These are phyloP conservation scores for Phytophthora ohioensis DNA, from an alignment of 352 stramenopile genomes.

Conservation along the genomic window DNA sequence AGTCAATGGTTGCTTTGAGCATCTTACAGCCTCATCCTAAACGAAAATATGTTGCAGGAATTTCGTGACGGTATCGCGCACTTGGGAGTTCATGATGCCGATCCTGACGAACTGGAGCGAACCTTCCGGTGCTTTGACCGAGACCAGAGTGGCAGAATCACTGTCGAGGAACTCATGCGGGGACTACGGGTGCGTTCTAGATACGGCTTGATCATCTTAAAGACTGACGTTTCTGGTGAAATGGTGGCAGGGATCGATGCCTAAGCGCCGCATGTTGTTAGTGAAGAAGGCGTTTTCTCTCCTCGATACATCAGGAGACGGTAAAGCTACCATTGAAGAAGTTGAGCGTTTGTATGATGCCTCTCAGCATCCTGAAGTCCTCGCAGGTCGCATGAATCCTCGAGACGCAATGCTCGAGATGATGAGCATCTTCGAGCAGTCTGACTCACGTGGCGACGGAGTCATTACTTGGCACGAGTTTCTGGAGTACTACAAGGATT, in stretches of 20 bases:
- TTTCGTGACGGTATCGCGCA: conserved; percentile 65
- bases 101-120: conserved; percentile 54
- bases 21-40: not conserved
- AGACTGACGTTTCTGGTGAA: conserved; percentile 1
- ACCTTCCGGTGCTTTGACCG: conserved; percentile 84
- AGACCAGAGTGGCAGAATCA: conserved; percentile 86
- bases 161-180: conserved; percentile 90
- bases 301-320: conserved; percentile 75
- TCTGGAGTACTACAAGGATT: conserved; percentile 91
- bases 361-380: conserved; percentile 84
- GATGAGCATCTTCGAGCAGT: conserved; percentile 77
- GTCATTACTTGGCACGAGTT: conserved; percentile 88
- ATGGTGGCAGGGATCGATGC: conserved; percentile 67
- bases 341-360: conserved; percentile 79
- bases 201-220: not conserved
- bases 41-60: conserved; percentile 41
- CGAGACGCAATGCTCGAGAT: conserved; percentile 85
- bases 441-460: conserved; percentile 43
- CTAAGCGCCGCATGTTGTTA: conserved; percentile 80
- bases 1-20: not conserved
- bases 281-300: conserved; percentile 86
- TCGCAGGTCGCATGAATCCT: conserved; percentile 63
- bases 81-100: conserved; percentile 49
- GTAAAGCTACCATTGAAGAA: conserved; percentile 71
- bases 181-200: conserved; percentile 70